phyloP scores from a whole-genome alignment of 23 red algal species.

The Gracilariopsis chorda region DNA sequence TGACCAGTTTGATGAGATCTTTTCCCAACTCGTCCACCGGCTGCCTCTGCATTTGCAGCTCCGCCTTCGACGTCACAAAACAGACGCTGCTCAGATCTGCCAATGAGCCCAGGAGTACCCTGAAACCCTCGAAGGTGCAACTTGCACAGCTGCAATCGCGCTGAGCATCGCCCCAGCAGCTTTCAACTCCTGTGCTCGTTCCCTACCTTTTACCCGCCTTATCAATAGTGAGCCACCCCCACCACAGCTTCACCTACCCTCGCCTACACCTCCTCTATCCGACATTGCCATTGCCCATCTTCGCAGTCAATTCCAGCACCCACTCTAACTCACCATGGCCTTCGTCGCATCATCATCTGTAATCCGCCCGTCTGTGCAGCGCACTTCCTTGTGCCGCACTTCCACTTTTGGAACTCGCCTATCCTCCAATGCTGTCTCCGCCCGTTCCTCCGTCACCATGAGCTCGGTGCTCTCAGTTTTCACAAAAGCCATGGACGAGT shows the following conservation, averaged over 20 bases:
- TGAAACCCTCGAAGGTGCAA: neutral
- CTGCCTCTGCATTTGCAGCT: neutral
- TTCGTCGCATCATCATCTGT: slow-evolving; percentile 50
- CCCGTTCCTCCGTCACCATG: neutral
- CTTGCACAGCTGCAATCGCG: neutral
- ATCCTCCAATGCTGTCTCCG: neutral
- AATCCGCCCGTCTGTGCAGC: slow-evolving; percentile 41
- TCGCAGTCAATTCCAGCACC: no score
- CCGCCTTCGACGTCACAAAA: neutral
- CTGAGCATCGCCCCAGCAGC: neutral
- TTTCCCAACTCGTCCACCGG: neutral
- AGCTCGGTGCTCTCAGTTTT: slow-evolving; percentile 54
- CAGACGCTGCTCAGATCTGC: neutral
- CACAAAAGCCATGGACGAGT: slow-evolving; percentile 90
- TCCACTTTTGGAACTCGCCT: slow-evolving; percentile 19
- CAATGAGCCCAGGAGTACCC: neutral
- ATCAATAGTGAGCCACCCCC: no score
- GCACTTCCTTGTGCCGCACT: slow-evolving; percentile 11
- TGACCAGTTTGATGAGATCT: neutral
- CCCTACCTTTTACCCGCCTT: no score
- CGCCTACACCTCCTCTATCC: no score
- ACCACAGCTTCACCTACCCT: no score
- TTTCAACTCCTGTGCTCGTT: no score
- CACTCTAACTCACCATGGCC: slow-evolving; percentile 53
- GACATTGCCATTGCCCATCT: no score